Evolutionary conservation across 2,329 filamentous ascomycete genomes (phyloP).

Genomic region (Aspergillus sp.): DNA sequence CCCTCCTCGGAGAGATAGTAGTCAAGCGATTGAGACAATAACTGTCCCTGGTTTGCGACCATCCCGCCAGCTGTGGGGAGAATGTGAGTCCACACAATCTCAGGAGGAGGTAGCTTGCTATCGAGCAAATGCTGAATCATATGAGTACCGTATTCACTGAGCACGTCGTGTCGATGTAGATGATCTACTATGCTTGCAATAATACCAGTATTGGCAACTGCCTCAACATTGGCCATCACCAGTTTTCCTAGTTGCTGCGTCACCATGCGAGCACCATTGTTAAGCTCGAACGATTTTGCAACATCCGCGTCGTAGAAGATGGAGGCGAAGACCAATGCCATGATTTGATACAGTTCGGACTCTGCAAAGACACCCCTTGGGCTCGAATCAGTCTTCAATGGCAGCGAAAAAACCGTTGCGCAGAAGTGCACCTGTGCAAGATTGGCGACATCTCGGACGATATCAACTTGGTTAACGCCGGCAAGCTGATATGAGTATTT

Average conservation of each 20-base stretch:
- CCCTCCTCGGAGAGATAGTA: slow-evolving; percentile 50
- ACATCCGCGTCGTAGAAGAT: slow-evolving; percentile 51
- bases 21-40: slow-evolving; percentile 53
- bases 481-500: slow-evolving; percentile 42
- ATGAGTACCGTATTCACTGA: slow-evolving; percentile 49
- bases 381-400: slow-evolving; percentile 48
- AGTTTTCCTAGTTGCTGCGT: slow-evolving; percentile 46
- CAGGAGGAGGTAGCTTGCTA: slow-evolving; percentile 39
- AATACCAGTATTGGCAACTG: slow-evolving; percentile 37
- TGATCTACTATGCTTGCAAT: slow-evolving; percentile 35
- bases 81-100: slow-evolving; percentile 52
- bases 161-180: slow-evolving; percentile 35
- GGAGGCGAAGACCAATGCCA: slow-evolving; percentile 47
- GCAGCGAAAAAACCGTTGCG: slow-evolving; percentile 49
- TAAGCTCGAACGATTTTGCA: slow-evolving; percentile 47
- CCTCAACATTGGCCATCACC: slow-evolving; percentile 43
- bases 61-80: slow-evolving; percentile 52
- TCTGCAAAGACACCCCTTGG: slow-evolving; percentile 49
- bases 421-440: slow-evolving; percentile 50
- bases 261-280: slow-evolving; percentile 42
- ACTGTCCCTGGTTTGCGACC: slow-evolving; percentile 52
- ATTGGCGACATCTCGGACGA: slow-evolving; percentile 47
- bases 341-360: slow-evolving; percentile 47
- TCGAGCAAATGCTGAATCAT: slow-evolving; percentile 50
- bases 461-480: slow-evolving; percentile 41